These are phyloP conservation scores for Phytophthora aleatoria DNA, from an alignment of 352 stramenopile genomes.

Conservation along the genomic window DNA sequence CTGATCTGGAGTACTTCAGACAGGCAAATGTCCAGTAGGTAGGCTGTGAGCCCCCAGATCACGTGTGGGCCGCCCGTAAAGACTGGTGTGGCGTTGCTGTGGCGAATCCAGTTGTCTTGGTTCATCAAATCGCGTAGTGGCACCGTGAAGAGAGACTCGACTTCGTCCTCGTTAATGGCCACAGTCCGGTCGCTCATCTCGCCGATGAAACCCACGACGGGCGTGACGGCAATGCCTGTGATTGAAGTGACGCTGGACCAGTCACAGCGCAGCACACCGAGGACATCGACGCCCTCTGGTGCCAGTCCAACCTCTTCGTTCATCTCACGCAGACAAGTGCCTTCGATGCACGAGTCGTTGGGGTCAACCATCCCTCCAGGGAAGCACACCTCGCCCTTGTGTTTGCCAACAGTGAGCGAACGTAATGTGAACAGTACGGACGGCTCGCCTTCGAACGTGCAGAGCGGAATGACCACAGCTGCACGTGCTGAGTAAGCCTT, in stretches of 20 bases:
- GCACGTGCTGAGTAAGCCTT: conserved; percentile 92
- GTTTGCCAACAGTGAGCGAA: conserved; percentile 88
- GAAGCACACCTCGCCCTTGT: conserved; percentile 97
- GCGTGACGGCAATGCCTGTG: conserved; percentile 97
- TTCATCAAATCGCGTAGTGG: conserved; percentile 90
- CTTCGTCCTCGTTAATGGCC: conserved; percentile 95
- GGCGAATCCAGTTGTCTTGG: conserved; percentile 78
- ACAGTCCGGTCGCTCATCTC: conserved; percentile 92
- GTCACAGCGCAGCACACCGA: conserved; percentile 96
- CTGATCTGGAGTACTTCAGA: conserved; percentile 65
- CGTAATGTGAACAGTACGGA: conserved; percentile 97
- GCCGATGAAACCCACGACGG: conserved; percentile 96
- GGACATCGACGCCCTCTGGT: conserved; percentile 83
- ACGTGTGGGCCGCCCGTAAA: conserved; percentile 95
- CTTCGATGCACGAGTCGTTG: conserved; percentile 93
- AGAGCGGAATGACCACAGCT: conserved; percentile 96
- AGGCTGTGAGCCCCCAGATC: conserved; percentile 97
- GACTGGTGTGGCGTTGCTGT: conserved; percentile 86
- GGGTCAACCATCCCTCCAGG: conserved; percentile 95
- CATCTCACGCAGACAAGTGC: conserved; percentile 97
- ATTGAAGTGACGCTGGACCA: conserved; percentile 95
- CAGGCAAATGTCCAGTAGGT: conserved; percentile 93
- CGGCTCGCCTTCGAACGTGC: conserved; percentile 94
- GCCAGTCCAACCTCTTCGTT: conserved; percentile 96
- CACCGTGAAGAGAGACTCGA: conserved; percentile 96